Evolutionary conservation across 2,329 filamentous ascomycete genomes (phyloP).

Genomic region (Xylaria sp.): DNA sequence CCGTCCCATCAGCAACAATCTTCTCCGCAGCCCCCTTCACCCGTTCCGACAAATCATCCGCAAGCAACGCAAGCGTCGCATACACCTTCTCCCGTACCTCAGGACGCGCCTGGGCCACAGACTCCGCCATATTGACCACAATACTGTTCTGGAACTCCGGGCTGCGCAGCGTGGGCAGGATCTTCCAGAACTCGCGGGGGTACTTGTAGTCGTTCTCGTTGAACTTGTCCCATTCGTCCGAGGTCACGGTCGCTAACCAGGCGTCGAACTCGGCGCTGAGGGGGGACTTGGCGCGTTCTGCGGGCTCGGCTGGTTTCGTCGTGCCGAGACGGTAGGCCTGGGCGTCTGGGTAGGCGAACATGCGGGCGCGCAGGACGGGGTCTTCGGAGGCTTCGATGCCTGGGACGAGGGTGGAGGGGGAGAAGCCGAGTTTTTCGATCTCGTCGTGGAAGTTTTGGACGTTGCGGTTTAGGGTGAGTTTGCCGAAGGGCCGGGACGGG

Average conservation of each 20-base stretch:
- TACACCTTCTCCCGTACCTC: background rate
- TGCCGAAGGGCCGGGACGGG: background rate
- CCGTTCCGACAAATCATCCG: background rate
- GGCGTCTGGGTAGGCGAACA: slow-evolving; percentile 58
- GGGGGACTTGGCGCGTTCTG: background rate
- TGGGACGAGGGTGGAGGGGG: slow-evolving; percentile 59
- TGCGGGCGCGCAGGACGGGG: slow-evolving; percentile 54
- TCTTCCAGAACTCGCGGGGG: background rate
- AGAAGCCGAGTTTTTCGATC: slow-evolving; percentile 65
- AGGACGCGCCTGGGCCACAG: background rate
- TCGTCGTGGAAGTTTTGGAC: slow-evolving; percentile 59
- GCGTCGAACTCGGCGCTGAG: background rate
- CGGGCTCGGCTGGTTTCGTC: slow-evolving; percentile 35
- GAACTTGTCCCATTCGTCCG: background rate
- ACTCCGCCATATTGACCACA: background rate
- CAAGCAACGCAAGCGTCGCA: background rate
- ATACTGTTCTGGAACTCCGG: background rate
- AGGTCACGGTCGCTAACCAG: background rate
- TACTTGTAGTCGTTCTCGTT: background rate
- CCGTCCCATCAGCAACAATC: background rate
- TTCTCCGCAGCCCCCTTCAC: background rate
- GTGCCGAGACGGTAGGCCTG: slow-evolving; percentile 58
- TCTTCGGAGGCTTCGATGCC: slow-evolving; percentile 65
- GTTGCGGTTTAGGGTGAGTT: background rate
- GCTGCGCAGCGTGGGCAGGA: background rate